Conservation (phyloP, 257 asterid species). For the Solanum paucissectum region DNA sequence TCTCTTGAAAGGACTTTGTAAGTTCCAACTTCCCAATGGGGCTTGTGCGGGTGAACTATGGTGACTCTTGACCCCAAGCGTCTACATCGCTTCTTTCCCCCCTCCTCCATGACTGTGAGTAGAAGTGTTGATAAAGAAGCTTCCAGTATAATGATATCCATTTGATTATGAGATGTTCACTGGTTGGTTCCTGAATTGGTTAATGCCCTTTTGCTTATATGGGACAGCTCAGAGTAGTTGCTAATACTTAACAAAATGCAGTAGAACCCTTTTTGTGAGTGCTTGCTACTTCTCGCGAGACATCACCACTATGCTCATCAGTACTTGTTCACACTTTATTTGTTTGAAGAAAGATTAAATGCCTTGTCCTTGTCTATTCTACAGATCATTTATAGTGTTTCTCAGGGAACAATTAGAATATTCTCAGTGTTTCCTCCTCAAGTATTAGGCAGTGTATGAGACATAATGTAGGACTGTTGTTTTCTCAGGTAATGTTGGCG, state of each 20-base stretch:
- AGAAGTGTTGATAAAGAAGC: background rate
- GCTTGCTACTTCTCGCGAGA: background rate
- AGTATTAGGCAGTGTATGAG: background rate
- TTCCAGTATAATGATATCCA: background rate
- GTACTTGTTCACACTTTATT: background rate
- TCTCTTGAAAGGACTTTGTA: background rate
- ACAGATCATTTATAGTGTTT: background rate
- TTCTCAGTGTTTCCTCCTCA: background rate
- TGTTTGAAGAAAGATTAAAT: background rate
- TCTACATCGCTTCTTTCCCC: background rate
- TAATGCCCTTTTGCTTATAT: background rate
- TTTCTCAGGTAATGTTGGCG: slow-evolving; percentile 75
- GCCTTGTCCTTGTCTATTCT: background rate
- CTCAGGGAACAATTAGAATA: background rate
- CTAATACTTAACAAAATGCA: background rate
- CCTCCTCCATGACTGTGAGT: background rate
- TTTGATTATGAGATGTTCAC: background rate
- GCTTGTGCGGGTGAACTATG: background rate
- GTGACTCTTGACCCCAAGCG: background rate
- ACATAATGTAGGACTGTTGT: background rate
- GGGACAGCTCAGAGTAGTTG: background rate
- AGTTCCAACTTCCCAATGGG: background rate
- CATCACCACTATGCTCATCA: background rate
- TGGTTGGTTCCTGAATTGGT: background rate
- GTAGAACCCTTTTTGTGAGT: background rate